Evolutionary conservation across 2,329 filamentous ascomycete genomes (phyloP), one percentile per base, ranked within the genome.

Genomic region (Paraphaeosphaeria minitans): DNA sequence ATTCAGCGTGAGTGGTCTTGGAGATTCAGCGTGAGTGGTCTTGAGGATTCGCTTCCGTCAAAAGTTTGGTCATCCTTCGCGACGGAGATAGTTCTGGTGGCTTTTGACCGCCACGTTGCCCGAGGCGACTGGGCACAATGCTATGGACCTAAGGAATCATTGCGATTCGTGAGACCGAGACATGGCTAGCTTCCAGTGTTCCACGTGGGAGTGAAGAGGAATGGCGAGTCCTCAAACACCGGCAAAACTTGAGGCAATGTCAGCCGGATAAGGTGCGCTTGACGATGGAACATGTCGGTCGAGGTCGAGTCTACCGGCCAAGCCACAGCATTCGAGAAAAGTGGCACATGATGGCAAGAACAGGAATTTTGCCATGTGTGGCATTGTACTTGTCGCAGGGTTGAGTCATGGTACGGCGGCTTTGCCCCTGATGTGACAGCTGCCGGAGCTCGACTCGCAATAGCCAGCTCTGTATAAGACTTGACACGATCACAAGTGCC

Each of bases 381-480:
- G 33, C 19, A 24, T 53, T 31, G 24, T 13, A n/a, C 21, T 53
- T 41, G 29, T 31, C 33, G 24, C 27, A 43, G n/a, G 37, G 50
- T 29, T 51, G 21, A n/a, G n/a, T 13, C 31, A 14, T 24, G 31
- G 47, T 27, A 31, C 24, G 19, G n/a, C 33, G 22, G 24, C 51
- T 45, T 45, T 35, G 37, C 24, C 22, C 37, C 24, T 29, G 35
- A 35, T 31, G 50, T 39, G 35, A 21, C 33, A 39, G 27, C 21
- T 65, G 60, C 66, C 62, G 60, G 65, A 59, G 19, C 55, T 51
- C 52, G 45, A 54, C 48, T 56, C 54, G 42, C 35, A 51, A 52
- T 55, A 37, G 29, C 58, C 58, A 54, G 41, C 57, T 54, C 14
- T 55, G 33, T 58, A 57, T 45, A 53, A 22, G 46, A 58, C 45